Evolutionary conservation across 768 basidiomycete species (phyloP).

Genomic region (Asterophora parasitica): DNA sequence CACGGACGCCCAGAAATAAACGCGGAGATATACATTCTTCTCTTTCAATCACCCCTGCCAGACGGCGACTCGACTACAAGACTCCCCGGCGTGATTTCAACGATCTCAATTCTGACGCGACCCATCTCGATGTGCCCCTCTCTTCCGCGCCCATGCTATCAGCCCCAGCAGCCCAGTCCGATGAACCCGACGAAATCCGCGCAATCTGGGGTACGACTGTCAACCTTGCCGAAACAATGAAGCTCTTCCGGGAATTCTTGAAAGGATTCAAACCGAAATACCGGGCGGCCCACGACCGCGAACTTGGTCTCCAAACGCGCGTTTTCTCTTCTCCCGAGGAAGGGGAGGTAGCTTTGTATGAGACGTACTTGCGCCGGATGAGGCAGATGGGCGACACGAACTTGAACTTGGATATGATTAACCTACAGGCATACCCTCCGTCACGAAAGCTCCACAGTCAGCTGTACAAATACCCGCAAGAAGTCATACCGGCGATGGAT

Average conservation of each 20-base stretch:
- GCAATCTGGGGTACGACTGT: slow-evolving; percentile 99
- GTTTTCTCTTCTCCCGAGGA: slow-evolving; percentile 56
- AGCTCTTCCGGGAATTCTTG: slow-evolving; percentile 82
- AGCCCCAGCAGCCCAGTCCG: slow-evolving; percentile 55
- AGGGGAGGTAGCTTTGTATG: slow-evolving; percentile 69
- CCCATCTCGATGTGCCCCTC: slow-evolving; percentile 49
- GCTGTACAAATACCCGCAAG: slow-evolving; percentile 91
- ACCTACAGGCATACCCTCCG: slow-evolving; percentile 82
- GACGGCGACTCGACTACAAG: slow-evolving; percentile 27
- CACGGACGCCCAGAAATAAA: slow-evolving; percentile 63
- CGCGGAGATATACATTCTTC: slow-evolving; percentile 93
- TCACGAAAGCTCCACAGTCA: slow-evolving; percentile 80
- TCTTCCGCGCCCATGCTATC: slow-evolving; percentile 56
- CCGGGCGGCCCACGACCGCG: slow-evolving; percentile 65
- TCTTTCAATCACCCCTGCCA: slow-evolving; percentile 48
- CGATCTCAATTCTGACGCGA: slow-evolving; percentile 56
- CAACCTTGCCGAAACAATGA: slow-evolving; percentile 87
- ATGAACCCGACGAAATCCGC: slow-evolving; percentile 78
- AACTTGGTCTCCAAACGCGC: slow-evolving; percentile 48
- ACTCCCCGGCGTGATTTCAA: slow-evolving; percentile 28
- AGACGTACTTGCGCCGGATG: slow-evolving; percentile 78
- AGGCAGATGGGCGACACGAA: slow-evolving; percentile 89
- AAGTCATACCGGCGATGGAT: slow-evolving; percentile 96
- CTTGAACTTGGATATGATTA: slow-evolving; percentile 85
- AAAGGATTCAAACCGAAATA: slow-evolving; percentile 93